phyloP scores from a whole-genome alignment of 352 stramenopile genomes.

The Hyaloperonospora arabidopsidis region DNA sequence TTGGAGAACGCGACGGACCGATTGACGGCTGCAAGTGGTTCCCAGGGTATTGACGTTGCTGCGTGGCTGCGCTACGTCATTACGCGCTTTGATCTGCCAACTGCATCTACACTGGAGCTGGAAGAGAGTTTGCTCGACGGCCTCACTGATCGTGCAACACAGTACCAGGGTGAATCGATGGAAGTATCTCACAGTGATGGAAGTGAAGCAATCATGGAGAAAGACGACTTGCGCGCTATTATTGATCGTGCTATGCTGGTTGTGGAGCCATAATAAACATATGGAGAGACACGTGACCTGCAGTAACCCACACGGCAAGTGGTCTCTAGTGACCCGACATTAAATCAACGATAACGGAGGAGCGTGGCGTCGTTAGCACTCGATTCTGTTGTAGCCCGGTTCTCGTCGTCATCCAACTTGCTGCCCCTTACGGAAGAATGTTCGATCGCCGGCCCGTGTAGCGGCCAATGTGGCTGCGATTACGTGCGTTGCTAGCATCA shows the following conservation, averaged over 20 bases:
- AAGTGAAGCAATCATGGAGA: conserved; percentile 41
- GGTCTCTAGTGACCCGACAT: too few relatives aligned
- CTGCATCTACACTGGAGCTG: conserved; percentile 42
- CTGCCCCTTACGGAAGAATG: conserved; percentile 3
- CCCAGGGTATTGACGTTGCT: conserved; percentile 37
- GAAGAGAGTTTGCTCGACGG: conserved; percentile 46
- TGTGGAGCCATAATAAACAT: too few relatives aligned
- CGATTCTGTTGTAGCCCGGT: not conserved
- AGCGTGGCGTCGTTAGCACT: too few relatives aligned
- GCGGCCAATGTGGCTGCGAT: conserved; percentile 15
- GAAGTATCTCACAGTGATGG: conserved; percentile 21
- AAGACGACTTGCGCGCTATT: conserved; percentile 50
- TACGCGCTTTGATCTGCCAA: conserved; percentile 48
- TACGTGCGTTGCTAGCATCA: conserved; percentile 15
- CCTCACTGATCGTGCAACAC: conserved; percentile 41
- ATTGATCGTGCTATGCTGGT: conserved; percentile 37
- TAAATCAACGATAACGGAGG: too few relatives aligned
- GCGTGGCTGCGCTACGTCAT: conserved; percentile 63
- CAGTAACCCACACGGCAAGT: too few relatives aligned
- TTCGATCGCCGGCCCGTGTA: conserved; percentile 22
- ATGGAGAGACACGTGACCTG: too few relatives aligned
- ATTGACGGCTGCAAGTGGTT: conserved; percentile 46
- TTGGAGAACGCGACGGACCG: conserved; percentile 42
- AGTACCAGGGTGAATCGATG: conserved; percentile 49
- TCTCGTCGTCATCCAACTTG: not conserved